Evolutionary conservation across 345 rosid species (phyloP).

Genomic region (Salix arbutifolia): DNA sequence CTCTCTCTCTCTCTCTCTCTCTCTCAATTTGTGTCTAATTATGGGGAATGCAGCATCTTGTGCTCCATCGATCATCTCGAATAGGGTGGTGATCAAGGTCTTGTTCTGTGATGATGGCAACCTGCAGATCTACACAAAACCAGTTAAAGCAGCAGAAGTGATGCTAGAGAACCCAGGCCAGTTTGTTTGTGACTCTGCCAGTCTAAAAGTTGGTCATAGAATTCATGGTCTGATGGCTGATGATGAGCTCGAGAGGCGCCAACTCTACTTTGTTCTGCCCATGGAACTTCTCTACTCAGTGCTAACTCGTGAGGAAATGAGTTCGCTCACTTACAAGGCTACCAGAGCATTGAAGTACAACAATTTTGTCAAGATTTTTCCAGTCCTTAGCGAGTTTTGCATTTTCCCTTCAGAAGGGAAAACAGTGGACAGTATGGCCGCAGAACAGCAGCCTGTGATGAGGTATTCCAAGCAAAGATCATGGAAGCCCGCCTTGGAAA

Average conservation of each 20-base stretch:
- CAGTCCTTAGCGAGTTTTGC: constrained; percentile 34
- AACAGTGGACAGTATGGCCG: not conserved
- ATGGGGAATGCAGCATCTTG: constrained; percentile 58
- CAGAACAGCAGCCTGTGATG: constrained; percentile 2
- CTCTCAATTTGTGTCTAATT: not conserved
- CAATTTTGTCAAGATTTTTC: constrained; percentile 40
- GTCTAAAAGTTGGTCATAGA: constrained; percentile 37
- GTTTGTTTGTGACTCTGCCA: constrained; percentile 40
- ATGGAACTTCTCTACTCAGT: constrained; percentile 57
- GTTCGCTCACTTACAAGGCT: constrained; percentile 29
- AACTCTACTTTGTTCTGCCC: constrained; percentile 53
- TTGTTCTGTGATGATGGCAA: constrained; percentile 32
- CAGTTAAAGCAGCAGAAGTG: constrained; percentile 39
- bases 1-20: not conserved
- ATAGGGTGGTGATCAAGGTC: constrained; percentile 26
- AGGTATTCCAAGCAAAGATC: constrained; percentile 46
- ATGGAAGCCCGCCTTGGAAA: constrained; percentile 60
- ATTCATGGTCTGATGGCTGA: constrained; percentile 42
- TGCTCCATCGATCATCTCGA: constrained; percentile 36
- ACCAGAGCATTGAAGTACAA: constrained; percentile 33
- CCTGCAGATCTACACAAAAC: constrained; percentile 34
- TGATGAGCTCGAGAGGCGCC: constrained; percentile 37
- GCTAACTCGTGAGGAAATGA: constrained; percentile 45
- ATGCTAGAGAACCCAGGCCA: constrained; percentile 47
- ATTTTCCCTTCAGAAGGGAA: constrained; percentile 26